Evolutionary conservation across 2,329 filamentous ascomycete genomes (phyloP), one percentile per base, ranked within the genome.

Genomic region (Monilinia vaccinii-corymbosi): DNA sequence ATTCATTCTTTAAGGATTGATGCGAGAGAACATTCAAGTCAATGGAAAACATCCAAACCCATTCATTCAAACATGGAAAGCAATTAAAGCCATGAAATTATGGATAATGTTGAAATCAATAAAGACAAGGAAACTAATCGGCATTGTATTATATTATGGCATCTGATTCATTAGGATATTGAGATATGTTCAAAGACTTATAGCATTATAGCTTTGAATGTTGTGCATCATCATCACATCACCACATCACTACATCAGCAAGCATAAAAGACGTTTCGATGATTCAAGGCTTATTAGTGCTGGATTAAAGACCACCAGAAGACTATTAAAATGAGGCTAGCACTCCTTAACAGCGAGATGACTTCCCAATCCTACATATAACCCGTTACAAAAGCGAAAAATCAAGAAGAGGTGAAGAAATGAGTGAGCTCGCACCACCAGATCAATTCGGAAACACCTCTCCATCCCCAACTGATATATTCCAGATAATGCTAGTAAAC

Each of bases 351-450:
- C 7, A 47, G 14, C 25, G 9, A 47, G 25, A 18, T 31, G 10
- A 4, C 9, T 47, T 31, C 8, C 9, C 23, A 47, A 16, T 8
- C 40, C 14, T 47, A 47, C 25, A 47, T 28, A 47, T 4, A 47
- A 47, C 16, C 45, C 25, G 25, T 31, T 18, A 25, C 45, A 14
- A 31, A 47, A 45, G 21, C 4, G 11, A 14, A 9, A 21, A n/a
- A 18, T 47, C 4, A n/a, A 48, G 46, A 48, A 56, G 31, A 47
- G 53, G 53, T 56, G 53, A 56, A 47, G n/a, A 13, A 32, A 56
- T 4, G 53, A 23, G 44, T 48, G 53, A 48, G 53, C 44, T 56
- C 44, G 53, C 44, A 56, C 53, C 53, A 56, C 53, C 31, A 38
- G 18, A 31, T 21, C 53, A 44, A 56, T 56, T 28, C 25, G 28